Evolutionary conservation across 2,329 filamentous ascomycete genomes (phyloP), one percentile per base, ranked within the genome.

Genomic region (Alternaria burnsii): DNA sequence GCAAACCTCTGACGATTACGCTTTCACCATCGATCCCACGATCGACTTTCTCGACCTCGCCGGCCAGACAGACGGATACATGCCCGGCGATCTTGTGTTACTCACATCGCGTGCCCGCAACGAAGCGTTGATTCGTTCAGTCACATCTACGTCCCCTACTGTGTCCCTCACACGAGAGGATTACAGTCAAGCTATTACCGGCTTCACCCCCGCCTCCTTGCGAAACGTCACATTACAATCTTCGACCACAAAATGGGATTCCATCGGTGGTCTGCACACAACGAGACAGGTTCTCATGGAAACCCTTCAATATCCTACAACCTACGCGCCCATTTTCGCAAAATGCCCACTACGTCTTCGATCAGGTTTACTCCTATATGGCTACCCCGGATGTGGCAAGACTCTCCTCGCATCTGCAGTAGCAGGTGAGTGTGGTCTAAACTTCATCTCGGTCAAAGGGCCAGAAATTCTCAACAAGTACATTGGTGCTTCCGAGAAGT

Each of bases 401-500:
- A 99, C 95, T 0, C 85, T 99, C 9, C 87, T 99, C 10, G 95
- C 96, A 20, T 97, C 92, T 59, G 95, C 95, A 0, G 94, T 99
- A n/a, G 95, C 96, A 12, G 94, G 94, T 57, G 95, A 99, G 81
- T 98, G 94, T 73, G 94, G 94, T 0, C 88, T 99, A 62, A 99
- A 99, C 79, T 99, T 99, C 80, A 99, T 99, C 79, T 94, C 90
- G 41, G 95, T 99, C 73, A 99, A 99, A 81, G 95, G 95, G 0
- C 95, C 95, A 0, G 96, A 99, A 78, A 98, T 99, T 60, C 82
- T 99, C 55, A 99, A 99, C 84, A 99, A 99, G 81, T 99, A 99
- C 78, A 99, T 99, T 60, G 95, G 95, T 74, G 95, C 95, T 0
- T 97, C 92, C 28, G 95, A 99, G 74, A 99, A 99, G 84, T 93